These are phyloP conservation scores for Candida boleticola DNA, from an alignment of 805 yeast species.

Conservation along the genomic window DNA sequence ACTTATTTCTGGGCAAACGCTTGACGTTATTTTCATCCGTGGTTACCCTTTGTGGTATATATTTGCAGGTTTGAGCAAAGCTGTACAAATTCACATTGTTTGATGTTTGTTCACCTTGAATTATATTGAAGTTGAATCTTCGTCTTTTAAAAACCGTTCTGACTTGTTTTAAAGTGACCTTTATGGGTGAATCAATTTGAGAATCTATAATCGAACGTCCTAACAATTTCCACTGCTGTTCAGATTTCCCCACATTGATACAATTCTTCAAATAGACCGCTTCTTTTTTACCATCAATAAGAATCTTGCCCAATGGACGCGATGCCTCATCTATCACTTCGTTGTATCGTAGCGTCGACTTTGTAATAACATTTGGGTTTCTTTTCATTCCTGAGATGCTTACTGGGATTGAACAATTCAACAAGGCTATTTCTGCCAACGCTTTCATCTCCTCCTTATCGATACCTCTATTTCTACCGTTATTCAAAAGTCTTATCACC, in stretches of 20 bases:
- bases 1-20: slow-evolving; percentile 25
- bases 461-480: slow-evolving; percentile 2
- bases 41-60: slow-evolving; percentile 10
- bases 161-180: slow-evolving; percentile 13
- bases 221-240: slow-evolving; percentile 32
- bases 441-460: slow-evolving; percentile 18
- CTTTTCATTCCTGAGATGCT: slow-evolving; percentile 24
- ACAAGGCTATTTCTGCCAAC: slow-evolving; percentile 20
- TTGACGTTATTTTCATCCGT: slow-evolving; percentile 3
- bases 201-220: slow-evolving; percentile 27
- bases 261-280: slow-evolving; percentile 20
- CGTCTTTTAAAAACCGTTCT: slow-evolving; percentile 22
- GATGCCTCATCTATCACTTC: slow-evolving; percentile 17
- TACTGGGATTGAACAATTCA: slow-evolving; percentile 22
- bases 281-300: slow-evolving; percentile 11
- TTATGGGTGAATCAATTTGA: slow-evolving; percentile 17
- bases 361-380: slow-evolving; percentile 25
- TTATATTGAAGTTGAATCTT: slow-evolving; percentile 6
- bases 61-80: slow-evolving; percentile 29
- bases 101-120: slow-evolving; percentile 8
- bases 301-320: slow-evolving; percentile 12
- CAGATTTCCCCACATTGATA: slow-evolving; percentile 27
- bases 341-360: slow-evolving; percentile 22
- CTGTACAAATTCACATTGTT: slow-evolving; percentile 20
- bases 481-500: slow-evolving; percentile 20